Evolutionary conservation across 352 stramenopile genomes (phyloP), one percentile per base, ranked within the genome.

Genomic region (Globisporangium paroecandrum): DNA sequence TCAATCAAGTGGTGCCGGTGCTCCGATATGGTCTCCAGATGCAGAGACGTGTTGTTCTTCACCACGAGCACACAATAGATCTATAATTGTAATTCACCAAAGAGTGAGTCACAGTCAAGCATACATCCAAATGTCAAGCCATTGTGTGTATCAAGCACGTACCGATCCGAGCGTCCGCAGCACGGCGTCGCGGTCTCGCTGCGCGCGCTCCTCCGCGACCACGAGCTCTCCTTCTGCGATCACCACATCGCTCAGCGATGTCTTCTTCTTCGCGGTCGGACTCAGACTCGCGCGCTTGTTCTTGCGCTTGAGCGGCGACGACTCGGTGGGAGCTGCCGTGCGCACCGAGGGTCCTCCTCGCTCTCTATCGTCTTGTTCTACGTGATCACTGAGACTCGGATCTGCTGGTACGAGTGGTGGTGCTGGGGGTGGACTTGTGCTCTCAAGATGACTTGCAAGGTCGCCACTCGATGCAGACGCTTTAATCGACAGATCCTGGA

Each of bases 141-240:
- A 63, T 43, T 49, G 4, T 18, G 27, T 24, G 4, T 55, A 15
- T 60, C 32, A 24, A 60, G 49, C 53, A 20, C 70, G 53, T 62
- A 90, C 81, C 71, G 78, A 83, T 68, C 83, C 81, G 0, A 89
- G 70, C 25, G 81, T 86, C 6, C 71, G 69, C 24, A 73, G 27
- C 20, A 56, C 71, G 6, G 68, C 53, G 4, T 62, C 53, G 1
- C 65, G 58, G 15, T 70, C 67, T 3, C 51, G 34, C 0, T 64
- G 66, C 3, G 74, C 70, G 29, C 78, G 69, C 62, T 88, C 74
- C 58, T 90, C 78, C 2, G 76, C 77, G 12, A 91, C 78, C 0
- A 76, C 56, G 10, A 91, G 66, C 61, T 81, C 62, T 12, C 83
- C 83, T 55, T 91, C 72, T 8, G 79, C 62, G 57, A 82, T 64